Conservation (phyloP, 345 rosid genomes). For the Gynandropsis gynandra region DNA sequence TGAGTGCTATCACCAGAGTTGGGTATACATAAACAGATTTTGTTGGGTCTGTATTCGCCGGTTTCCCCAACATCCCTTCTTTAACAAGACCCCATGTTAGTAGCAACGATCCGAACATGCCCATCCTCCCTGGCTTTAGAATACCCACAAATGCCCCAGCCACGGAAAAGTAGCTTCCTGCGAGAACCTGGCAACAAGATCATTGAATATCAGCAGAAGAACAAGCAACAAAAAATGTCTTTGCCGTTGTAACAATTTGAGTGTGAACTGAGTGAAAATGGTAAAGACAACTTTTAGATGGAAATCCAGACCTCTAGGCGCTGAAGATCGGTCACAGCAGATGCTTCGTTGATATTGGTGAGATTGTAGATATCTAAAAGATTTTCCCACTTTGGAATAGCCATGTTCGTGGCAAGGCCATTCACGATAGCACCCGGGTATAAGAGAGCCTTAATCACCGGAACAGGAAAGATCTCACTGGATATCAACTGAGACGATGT, state of each 20-base stretch:
- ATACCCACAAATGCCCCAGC: slow-evolving; percentile 82
- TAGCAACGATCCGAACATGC: slow-evolving; percentile 84
- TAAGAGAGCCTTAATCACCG: slow-evolving; percentile 69
- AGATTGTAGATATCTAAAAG: slow-evolving; percentile 60
- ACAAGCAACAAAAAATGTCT: too few species aligned
- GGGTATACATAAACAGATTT: slow-evolving; percentile 69
- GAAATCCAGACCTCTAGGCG: slow-evolving; percentile 67
- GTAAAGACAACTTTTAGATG: too few species aligned
- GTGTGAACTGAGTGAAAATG: too few species aligned
- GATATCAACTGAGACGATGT: slow-evolving; percentile 91
- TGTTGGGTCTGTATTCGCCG: slow-evolving; percentile 58
- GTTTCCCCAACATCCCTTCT: slow-evolving; percentile 85
- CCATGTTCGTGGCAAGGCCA: slow-evolving; percentile 48
- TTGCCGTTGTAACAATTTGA: not conserved
- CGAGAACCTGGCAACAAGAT: slow-evolving; percentile 60
- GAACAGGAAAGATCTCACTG: slow-evolving; percentile 82
- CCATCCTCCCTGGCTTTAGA: slow-evolving; percentile 86
- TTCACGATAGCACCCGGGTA: slow-evolving; percentile 73
- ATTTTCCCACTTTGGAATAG: slow-evolving; percentile 70
- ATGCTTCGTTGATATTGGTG: slow-evolving; percentile 59
- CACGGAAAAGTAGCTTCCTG: slow-evolving; percentile 87
- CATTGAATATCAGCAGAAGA: slow-evolving; percentile 2
- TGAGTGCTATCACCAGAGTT: slow-evolving; percentile 61
- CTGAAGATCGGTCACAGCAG: slow-evolving; percentile 76
- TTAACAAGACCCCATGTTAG: slow-evolving; percentile 87